Conservation (phyloP, 176 grass and related monocot species). For the Aechmea fasciata region DNA sequence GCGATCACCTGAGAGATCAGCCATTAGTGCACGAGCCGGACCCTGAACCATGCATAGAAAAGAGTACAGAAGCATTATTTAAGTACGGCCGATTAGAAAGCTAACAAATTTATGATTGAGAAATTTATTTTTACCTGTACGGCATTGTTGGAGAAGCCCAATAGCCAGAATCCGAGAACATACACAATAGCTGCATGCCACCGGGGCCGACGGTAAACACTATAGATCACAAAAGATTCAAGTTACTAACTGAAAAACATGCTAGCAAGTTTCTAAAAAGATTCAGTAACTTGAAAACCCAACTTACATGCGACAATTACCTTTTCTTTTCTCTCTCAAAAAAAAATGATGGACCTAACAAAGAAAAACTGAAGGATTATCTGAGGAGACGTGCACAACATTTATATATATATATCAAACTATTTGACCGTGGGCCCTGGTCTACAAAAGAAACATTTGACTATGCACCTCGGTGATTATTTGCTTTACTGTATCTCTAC, state of each 20-base stretch:
- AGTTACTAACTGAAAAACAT: neutral
- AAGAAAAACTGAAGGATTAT: too few species aligned
- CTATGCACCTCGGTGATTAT: too few species aligned
- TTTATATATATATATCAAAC: too few species aligned
- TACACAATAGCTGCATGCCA: conserved; percentile 78
- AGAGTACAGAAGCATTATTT: neutral
- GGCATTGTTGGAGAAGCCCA: conserved; percentile 87
- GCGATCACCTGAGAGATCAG: conserved; percentile 62
- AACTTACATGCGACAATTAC: conserved; percentile 69
- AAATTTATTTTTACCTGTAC: conserved; percentile 47
- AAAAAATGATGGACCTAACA: too few species aligned
- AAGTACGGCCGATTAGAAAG: neutral
- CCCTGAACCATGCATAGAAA: conserved; percentile 33
- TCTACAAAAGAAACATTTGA: too few species aligned
- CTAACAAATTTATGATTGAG: neutral
- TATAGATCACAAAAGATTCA: conserved; percentile 14
- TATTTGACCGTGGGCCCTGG: too few species aligned
- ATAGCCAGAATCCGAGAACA: conserved; percentile 88
- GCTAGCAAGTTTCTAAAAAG: too few species aligned
- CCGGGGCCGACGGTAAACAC: conserved; percentile 57
- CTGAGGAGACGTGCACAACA: too few species aligned
- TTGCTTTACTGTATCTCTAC: too few species aligned
- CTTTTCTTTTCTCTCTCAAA: too few species aligned
- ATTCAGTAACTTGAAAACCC: neutral
- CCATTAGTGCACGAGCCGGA: conserved; percentile 81